Percentiles rank a stretch among this genome's conserved stretches.
Conservation (phyloP, 139 green algal genomes). For the Pseudopediastrum boryanum region DNA sequence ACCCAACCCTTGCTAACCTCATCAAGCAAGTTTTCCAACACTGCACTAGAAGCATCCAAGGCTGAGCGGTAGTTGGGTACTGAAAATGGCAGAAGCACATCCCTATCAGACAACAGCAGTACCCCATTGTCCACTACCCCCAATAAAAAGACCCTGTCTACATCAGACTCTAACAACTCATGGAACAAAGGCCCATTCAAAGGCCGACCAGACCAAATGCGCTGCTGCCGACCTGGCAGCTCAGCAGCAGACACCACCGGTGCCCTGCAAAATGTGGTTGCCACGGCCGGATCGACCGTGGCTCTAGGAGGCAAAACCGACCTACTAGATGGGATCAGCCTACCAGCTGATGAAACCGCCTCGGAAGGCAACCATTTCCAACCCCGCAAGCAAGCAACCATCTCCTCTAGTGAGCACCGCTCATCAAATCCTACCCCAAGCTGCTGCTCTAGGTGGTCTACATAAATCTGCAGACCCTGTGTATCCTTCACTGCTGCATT, state of each 20-base stretch:
- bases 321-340: neutral
- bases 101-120: neutral
- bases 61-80: neutral
- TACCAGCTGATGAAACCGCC: neutral
- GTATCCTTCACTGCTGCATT: neutral
- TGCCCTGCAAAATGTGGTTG: neutral
- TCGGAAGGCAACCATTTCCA: neutral
- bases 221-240: neutral
- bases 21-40: neutral
- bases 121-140: neutral
- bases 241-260: neutral
- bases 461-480: neutral
- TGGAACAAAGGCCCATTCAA: neutral
- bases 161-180: neutral
- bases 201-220: neutral
- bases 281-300: neutral
- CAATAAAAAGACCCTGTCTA: neutral
- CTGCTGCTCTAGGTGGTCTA: neutral
- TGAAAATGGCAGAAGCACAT: neutral
- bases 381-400: neutral
- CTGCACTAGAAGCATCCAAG: neutral
- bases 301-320: neutral
- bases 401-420: neutral
- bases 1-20: constrained; percentile 8
- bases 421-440: constrained; percentile 3